phyloP scores from a whole-genome alignment of 2,329 filamentous ascomycete species.

The Clarireedia hainanense region DNA sequence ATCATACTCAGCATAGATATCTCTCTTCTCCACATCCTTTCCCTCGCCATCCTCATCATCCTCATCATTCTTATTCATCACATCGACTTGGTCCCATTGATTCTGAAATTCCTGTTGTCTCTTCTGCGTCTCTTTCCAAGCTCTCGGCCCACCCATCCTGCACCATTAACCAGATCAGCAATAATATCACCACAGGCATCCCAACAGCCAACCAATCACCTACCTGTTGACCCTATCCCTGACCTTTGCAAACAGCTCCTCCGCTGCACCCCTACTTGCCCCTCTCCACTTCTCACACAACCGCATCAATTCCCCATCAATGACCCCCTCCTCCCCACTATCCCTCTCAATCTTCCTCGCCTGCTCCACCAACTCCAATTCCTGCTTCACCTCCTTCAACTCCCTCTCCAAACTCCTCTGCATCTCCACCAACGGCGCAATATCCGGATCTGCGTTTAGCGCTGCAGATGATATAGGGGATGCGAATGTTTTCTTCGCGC shows the following conservation, averaged over 20 bases:
- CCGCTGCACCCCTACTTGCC: slow-evolving; percentile 54
- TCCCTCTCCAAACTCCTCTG: slow-evolving; percentile 29
- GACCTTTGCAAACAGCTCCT: slow-evolving; percentile 56
- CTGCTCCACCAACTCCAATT: slow-evolving; percentile 44
- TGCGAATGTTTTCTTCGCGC: slow-evolving; percentile 18
- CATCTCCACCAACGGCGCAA: slow-evolving; percentile 25
- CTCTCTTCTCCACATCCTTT: slow-evolving; percentile 30
- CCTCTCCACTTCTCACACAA: slow-evolving; percentile 54
- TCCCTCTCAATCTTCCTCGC: slow-evolving; percentile 41
- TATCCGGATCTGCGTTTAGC: slow-evolving; percentile 27
- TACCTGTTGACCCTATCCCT: slow-evolving; percentile 48
- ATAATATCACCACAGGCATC: not conserved
- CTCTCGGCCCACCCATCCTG: slow-evolving; percentile 52
- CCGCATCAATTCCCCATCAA: slow-evolving; percentile 46
- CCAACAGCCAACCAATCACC: not conserved
- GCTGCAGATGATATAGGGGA: slow-evolving; percentile 28
- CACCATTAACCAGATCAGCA: slow-evolving; percentile 4
- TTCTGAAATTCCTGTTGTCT: slow-evolving; percentile 35
- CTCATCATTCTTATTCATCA: slow-evolving; percentile 24
- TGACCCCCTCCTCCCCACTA: slow-evolving; percentile 37
- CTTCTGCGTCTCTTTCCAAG: slow-evolving; percentile 45
- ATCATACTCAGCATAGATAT: slow-evolving; percentile 28
- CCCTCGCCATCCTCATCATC: slow-evolving; percentile 31
- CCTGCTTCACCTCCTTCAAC: slow-evolving; percentile 24
- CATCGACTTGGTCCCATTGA: slow-evolving; percentile 32